Conservation (phyloP, 345 rosid genomes). For the Ricinus communis region DNA sequence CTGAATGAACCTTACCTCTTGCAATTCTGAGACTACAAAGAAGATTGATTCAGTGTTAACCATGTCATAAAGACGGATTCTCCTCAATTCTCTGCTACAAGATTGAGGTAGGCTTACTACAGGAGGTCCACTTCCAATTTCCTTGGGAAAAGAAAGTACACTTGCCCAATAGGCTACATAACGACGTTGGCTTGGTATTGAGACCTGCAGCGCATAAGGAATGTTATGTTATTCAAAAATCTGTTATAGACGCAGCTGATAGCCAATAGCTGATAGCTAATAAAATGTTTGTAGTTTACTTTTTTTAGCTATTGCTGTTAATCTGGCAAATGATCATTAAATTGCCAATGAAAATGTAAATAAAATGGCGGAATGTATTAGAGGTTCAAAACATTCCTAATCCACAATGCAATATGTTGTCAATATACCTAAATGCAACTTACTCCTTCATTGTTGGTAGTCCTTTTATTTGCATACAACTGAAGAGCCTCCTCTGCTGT, state of each 20-base stretch:
- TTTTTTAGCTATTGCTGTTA: too few relatives aligned
- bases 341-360: background rate
- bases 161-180: conserved; percentile 79
- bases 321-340: too few relatives aligned
- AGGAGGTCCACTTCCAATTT: conserved; percentile 44
- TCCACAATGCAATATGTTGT: background rate
- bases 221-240: too few relatives aligned
- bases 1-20: conserved; percentile 48
- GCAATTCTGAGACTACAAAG: conserved; percentile 83
- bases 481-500: conserved; percentile 80
- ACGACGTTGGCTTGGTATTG: conserved; percentile 94
- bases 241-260: too few relatives aligned
- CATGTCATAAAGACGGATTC: conserved; percentile 81
- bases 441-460: conserved; percentile 96
- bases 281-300: too few relatives aligned
- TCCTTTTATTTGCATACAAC: conserved; percentile 76
- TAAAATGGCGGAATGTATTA: background rate
- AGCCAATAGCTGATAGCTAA: too few relatives aligned
- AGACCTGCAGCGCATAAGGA: conserved; percentile 51
- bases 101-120: conserved; percentile 55
- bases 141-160: conserved; percentile 44
- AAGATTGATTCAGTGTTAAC: conserved; percentile 59
- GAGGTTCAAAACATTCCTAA: background rate
- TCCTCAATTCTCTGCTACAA: conserved; percentile 63
- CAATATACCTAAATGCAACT: conserved; percentile 22